Base-by-base conservation (phyloP, 2,329 filamentous ascomycete species). In the Colletotrichum abscissum region DNA sequence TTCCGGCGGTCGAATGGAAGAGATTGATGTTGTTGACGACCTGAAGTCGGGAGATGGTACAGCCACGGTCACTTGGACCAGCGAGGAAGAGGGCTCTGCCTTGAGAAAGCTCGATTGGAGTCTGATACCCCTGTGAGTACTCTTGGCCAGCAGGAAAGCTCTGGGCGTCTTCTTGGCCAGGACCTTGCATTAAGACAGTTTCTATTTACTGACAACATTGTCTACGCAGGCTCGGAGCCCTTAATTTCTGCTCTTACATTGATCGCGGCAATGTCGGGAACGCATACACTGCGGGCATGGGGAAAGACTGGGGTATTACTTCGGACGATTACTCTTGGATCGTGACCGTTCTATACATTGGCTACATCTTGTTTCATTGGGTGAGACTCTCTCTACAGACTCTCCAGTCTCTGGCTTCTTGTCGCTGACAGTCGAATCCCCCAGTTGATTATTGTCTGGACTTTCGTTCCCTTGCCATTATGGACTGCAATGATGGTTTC, bases 381-480 rank as follows among this genome's bases (percentile, higher is more conserved):
- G 66, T 68, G 19, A 38, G 33, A 9, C 11, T 2, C 6, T 4
- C 3, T 3, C 33, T 33, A 4, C 7, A 22, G 5, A 30, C 24
- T 38, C 6, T 12, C 5, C 6, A 54, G 49, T 54, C 49, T 22
- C 9, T 24, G 49, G 4, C 9, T 11, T 54, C 22, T 24, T 24
- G 4, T 54, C 16, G 22, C 28, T 33, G 28, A 46, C 54, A 26
- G 24, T 24, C 9, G 1, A 0, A 42, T 14, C 4, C 4, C 4
- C 4, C 22, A 75, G 74, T 63, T 76, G 6, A 73, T 76, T 16
- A 58, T 75, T 1, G 65, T 75, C 1, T 76, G 74, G 74, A 76
- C 73, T 5, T 76, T 76, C 12, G 75, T 76, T n/a, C 74, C 75
- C 1, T 30, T 76, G 42, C 75, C 65, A 19, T 49, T 76, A 8